Conservation (phyloP, 2,329 filamentous ascomycete genomes). For the Sporothrix brunneoviolacea region DNA sequence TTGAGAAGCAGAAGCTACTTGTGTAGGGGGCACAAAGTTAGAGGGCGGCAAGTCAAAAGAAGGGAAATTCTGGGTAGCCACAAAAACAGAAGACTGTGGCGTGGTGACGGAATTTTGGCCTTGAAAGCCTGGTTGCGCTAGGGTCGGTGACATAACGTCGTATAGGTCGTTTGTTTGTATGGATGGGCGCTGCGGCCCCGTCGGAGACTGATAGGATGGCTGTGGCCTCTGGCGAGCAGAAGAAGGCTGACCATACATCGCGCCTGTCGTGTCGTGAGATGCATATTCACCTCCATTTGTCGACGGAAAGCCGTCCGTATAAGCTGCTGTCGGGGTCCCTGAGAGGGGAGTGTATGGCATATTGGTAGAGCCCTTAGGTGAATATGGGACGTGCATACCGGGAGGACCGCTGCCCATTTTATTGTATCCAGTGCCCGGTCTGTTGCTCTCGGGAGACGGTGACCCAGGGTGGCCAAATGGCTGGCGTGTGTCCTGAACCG, state of each 20-base stretch:
- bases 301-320: slow-evolving; percentile 25
- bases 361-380: slow-evolving; percentile 32
- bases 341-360: slow-evolving; percentile 40
- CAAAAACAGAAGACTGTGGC: slow-evolving; percentile 44
- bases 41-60: slow-evolving; percentile 58
- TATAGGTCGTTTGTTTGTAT: slow-evolving; percentile 44
- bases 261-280: slow-evolving; percentile 31
- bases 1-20: slow-evolving; percentile 18
- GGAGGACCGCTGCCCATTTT: slow-evolving; percentile 8
- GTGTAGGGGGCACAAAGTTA: slow-evolving; percentile 40
- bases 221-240: slow-evolving; percentile 15
- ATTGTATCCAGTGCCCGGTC: slow-evolving; percentile 28
- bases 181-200: slow-evolving; percentile 37
- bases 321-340: slow-evolving; percentile 35
- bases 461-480: slow-evolving; percentile 36
- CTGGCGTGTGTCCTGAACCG: slow-evolving; percentile 34
- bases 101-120: slow-evolving; percentile 38
- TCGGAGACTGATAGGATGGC: slow-evolving; percentile 34
- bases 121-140: slow-evolving; percentile 42
- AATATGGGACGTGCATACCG: slow-evolving; percentile 32
- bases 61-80: slow-evolving; percentile 54
- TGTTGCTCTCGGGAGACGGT: slow-evolving; percentile 42
- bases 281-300: slow-evolving; percentile 38
- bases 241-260: slow-evolving; percentile 22
- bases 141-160: slow-evolving; percentile 46